Base-by-base conservation (phyloP, 331 rosid species). In the Malus hybrid region DNA sequence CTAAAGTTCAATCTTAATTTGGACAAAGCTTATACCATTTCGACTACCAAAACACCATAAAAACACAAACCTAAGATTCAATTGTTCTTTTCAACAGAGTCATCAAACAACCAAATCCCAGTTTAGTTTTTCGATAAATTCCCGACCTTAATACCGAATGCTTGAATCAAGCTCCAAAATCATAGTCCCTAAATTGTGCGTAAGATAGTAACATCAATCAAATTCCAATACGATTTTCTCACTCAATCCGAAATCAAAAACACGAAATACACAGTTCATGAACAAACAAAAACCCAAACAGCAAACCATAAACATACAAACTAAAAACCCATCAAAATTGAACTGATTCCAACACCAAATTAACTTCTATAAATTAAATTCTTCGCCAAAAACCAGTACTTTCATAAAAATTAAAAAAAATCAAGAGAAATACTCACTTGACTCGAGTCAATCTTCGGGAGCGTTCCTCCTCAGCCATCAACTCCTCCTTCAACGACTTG, bases 381-480 rank as follows among this genome's bases (percentile, higher is more conserved):
- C 34, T 54, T 36, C 20, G 39, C 61, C 50, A 56, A 74, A 67
- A 33, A 1, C 50, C 67, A 6, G 20, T 10, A 0, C 76, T 28
- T 70, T 70, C 6, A 74, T 42, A 22, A 57, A 28, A 73, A 57
- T 12, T 10, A 22, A 67, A 62, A 13, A 29, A 42, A 22, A 9
- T 42, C 7, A 33, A 22, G 15, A 24, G 22, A 16, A 66, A 29
- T 2, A 75, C 85, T 80, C 62, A 91, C 98, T 87, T 93, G 80
- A 93, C 77, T 62, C 97, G 88, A 29, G 84, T 64, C 59, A 94
- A 93, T 79, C 97, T 85, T 27, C 63, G 50, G 62, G 84, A 78
- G 78, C 95, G 94, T 74, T 94, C 95, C 20, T 87, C 97, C 29
- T 90, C 91, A 2, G 97, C 97, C 83, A 91, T 77, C 86, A 90